Percentiles rank a stretch among this genome's conserved stretches.
phyloP scores from a whole-genome alignment of 768 basidiomycete species.

The Holtermanniella nyarrowii region DNA sequence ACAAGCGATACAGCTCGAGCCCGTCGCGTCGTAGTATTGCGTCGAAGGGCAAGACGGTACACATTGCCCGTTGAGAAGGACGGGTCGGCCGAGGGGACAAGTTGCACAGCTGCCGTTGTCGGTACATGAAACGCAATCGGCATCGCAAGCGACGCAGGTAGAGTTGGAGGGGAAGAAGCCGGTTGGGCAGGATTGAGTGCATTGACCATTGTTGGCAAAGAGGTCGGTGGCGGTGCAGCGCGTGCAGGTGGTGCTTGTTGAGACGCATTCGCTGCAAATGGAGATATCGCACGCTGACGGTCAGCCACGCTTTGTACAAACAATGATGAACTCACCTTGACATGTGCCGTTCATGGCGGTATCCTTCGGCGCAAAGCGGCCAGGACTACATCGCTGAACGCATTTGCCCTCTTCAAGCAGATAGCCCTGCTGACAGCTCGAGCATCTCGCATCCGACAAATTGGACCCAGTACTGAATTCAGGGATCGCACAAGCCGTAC shows the following conservation, averaged over 20 bases:
- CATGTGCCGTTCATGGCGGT: slow-evolving; percentile 32
- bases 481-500: slow-evolving; percentile 28
- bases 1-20: slow-evolving; percentile 22
- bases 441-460: slow-evolving; percentile 13
- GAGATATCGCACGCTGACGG: slow-evolving; percentile 25
- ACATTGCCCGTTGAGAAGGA: slow-evolving; percentile 26
- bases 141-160: slow-evolving; percentile 27
- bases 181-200: slow-evolving; percentile 23
- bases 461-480: slow-evolving; percentile 20
- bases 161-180: slow-evolving; percentile 16
- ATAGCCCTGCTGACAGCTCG: slow-evolving; percentile 34
- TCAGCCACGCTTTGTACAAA: background rate
- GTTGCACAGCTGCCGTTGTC: slow-evolving; percentile 13
- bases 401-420: slow-evolving; percentile 28
- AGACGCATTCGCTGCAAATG: slow-evolving; percentile 23
- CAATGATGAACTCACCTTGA: slow-evolving; percentile 22
- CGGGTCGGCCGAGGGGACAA: slow-evolving; percentile 22
- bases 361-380: slow-evolving; percentile 20
- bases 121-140: slow-evolving; percentile 30
- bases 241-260: slow-evolving; percentile 26
- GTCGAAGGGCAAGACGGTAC: slow-evolving; percentile 19
- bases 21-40: slow-evolving; percentile 21
- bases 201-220: slow-evolving; percentile 21
- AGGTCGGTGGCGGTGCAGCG: slow-evolving; percentile 12
- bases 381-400: slow-evolving; percentile 22